Percentiles rank a stretch among this genome's conserved stretches.
These are phyloP conservation scores for Clarkia xantiana DNA, from an alignment of 345 rosid genomes.

Conservation along the genomic window DNA sequence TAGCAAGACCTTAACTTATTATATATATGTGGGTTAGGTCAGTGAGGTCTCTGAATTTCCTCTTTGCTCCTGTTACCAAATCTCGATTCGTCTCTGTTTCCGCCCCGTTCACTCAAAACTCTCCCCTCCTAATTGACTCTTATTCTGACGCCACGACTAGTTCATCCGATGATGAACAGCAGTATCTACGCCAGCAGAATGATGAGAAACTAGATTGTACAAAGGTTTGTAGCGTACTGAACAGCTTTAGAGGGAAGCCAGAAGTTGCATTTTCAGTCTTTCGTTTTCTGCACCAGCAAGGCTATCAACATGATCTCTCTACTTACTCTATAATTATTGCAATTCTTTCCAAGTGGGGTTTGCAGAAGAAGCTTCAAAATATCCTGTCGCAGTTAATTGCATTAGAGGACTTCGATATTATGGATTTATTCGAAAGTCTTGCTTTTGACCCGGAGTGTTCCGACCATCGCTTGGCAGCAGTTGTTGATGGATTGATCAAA, in stretches of 20 bases:
- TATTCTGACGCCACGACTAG: background rate
- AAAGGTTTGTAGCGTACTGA: constrained; percentile 20
- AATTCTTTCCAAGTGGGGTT: constrained; percentile 26
- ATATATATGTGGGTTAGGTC: constrained; percentile 2
- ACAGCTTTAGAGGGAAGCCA: constrained; percentile 27
- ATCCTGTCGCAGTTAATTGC: constrained; percentile 28
- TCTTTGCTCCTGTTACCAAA: constrained; percentile 2
- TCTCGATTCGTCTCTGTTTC: constrained; percentile 3
- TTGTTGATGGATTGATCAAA: constrained; percentile 41
- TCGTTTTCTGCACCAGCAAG: constrained; percentile 18
- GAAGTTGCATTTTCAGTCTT: constrained; percentile 31
- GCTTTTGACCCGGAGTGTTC: constrained; percentile 9
- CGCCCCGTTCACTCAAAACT: constrained; percentile 1
- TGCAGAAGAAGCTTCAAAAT: constrained; percentile 27
- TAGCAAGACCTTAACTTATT: too few relatives aligned
- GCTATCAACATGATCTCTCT: constrained; percentile 24
- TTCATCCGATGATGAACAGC: background rate
- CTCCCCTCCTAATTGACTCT: background rate
- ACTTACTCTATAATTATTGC: constrained; percentile 32
- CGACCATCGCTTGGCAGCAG: constrained; percentile 11
- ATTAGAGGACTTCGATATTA: constrained; percentile 21
- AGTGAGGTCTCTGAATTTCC: background rate
- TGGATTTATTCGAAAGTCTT: constrained; percentile 29
- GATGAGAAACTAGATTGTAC: constrained; percentile 14
- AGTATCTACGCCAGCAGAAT: background rate